Conservation (phyloP, 345 rosid species). For the Lepidium aucheri region DNA sequence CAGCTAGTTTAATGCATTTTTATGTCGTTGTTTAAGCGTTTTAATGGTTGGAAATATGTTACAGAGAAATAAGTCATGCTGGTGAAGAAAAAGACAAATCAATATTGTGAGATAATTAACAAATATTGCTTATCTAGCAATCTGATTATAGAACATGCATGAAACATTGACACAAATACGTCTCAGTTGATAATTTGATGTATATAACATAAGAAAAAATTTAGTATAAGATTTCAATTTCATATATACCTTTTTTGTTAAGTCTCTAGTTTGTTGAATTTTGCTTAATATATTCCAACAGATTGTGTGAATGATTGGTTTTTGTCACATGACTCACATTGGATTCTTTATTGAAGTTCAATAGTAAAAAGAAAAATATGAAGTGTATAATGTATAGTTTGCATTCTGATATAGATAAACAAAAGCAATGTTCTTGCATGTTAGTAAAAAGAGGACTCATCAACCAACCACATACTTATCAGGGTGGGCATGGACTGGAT, state of each 20-base stretch:
- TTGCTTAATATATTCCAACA: neutral
- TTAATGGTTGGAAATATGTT: no score
- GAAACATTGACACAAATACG: slow-evolving; percentile 4
- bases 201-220: slow-evolving; percentile 1
- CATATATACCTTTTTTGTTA: neutral
- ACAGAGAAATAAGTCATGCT: no score
- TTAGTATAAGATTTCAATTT: neutral
- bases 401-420: neutral
- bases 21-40: no score
- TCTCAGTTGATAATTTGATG: neutral
- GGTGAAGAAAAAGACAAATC: no score
- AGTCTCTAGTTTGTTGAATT: neutral
- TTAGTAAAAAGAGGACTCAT: slow-evolving; percentile 12
- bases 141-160: neutral
- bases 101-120: neutral
- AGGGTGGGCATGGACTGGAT: no score
- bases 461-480: slow-evolving; percentile 18
- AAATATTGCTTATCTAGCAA: neutral
- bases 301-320: slow-evolving; percentile 11
- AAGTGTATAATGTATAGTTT: slow-evolving; percentile 8
- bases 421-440: slow-evolving; percentile 9
- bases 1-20: no score
- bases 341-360: slow-evolving; percentile 10
- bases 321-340: neutral
- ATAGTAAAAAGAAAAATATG: neutral